Evolutionary conservation across 768 basidiomycete genomes (phyloP).

Genomic region (Tricholoma furcatifolium): DNA sequence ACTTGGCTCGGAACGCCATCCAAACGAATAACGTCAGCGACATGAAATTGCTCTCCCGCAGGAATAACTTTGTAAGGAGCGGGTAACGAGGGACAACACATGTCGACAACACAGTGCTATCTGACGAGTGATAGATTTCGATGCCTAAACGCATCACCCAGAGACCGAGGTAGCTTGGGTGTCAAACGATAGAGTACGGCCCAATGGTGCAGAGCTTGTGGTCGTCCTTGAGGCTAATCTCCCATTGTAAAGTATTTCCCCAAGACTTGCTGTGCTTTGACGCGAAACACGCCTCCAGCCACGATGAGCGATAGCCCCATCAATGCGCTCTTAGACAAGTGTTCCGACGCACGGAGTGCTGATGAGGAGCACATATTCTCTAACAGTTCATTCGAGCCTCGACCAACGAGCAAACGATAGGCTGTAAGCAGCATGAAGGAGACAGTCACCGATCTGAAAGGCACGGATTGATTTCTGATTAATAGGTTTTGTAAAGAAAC

Average conservation of each 20-base stretch:
- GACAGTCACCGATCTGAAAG: not conserved
- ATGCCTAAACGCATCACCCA: not conserved
- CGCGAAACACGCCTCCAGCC: conserved; percentile 1
- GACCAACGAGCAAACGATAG: not conserved
- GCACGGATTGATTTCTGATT: not conserved
- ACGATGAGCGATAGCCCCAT: not conserved
- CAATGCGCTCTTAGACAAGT: not conserved
- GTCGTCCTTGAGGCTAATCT: conserved; percentile 5
- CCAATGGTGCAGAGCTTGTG: conserved; percentile 9
- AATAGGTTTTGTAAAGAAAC: not conserved
- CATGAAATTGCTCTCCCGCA: not conserved
- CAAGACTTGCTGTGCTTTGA: not conserved
- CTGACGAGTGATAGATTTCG: conserved; percentile 1
- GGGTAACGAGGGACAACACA: conserved; percentile 3
- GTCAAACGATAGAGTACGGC: conserved; percentile 4
- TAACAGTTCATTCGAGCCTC: not conserved
- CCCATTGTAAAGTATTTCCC: conserved; percentile 11
- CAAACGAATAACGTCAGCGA: not conserved
- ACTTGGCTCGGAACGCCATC: conserved; percentile 4
- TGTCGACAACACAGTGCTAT: not conserved
- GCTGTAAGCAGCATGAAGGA: conserved; percentile 4
- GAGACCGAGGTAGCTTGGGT: conserved; percentile 9
- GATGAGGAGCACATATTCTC: not conserved
- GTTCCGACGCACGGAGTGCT: not conserved
- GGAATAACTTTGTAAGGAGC: not conserved